Evolutionary conservation across 208 protist genomes (phyloP), one percentile per base, ranked within the genome.

Genomic region (Crithidia expoeki): DNA sequence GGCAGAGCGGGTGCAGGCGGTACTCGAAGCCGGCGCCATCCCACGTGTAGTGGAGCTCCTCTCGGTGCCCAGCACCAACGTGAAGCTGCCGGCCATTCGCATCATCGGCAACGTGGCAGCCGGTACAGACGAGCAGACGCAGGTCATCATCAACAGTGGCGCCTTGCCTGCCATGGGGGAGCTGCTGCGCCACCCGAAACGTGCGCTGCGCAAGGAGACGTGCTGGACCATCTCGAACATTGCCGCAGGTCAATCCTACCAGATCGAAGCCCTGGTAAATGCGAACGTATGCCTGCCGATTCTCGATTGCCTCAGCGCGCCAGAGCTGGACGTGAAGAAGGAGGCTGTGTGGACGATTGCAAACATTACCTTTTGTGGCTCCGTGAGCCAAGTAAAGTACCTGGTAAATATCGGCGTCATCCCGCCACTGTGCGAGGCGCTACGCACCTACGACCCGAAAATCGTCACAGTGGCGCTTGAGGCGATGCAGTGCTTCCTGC

Each of bases 161-260:
- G 89, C 83, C 16, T 88, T 99, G 10, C 52, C 74, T 10, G 50
- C 61, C 40, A 79, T 99, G 16, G 60, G 51, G 0, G 56, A 75
- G 16, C 81, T 99, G 23, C 81, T 99, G 36, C 68, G 65, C 38
- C 82, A 90, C 70, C 68, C 68, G 16, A 95, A 96, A 66, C 90
- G 89, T 40, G 82, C 86, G 46, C 97, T 99, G 49, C 87, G 89
- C 23, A 99, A 99, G 85, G 98, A 99, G 80, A 92, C 97, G 23
- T 99, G 97, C 84, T 99, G 98, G 98, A 98, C 98, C 9, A 89
- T 99, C 59, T 99, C 98, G 16, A 99, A 99, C 92, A 99, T 99
- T 56, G 98, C 98, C 21, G 98, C 98, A 7, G 98, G 98, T 55
- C 97, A 78, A 76, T 50, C 72, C 5, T 55, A 81, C 16, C 99